A percentile compares a stretch with the other conserved stretches of the same genome.
phyloP scores from a whole-genome alignment of 1,284 basidiomycete species.

The Lentinus polychrous region DNA sequence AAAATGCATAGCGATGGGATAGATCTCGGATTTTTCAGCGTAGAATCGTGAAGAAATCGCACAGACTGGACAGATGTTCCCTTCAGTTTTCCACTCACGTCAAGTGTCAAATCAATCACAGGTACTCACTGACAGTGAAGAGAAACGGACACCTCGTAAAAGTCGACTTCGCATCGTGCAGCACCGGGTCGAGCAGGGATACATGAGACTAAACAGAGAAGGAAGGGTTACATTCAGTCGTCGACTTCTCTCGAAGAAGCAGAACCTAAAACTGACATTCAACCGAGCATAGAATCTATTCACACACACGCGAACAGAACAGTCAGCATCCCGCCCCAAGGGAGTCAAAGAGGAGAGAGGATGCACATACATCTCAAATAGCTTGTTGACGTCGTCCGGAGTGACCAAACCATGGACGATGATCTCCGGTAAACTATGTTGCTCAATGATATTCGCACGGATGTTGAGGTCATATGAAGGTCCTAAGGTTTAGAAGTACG shows the following conservation, averaged over 20 bases:
- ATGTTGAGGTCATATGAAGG: conserved; percentile 63
- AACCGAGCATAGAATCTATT: conserved; percentile 59
- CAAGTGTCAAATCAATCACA: too few relatives aligned
- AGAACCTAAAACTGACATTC: conserved; percentile 44
- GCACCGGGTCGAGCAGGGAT: conserved; percentile 61
- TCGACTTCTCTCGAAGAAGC: background rate
- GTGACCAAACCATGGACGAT: conserved; percentile 75
- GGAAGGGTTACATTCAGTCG: conserved; percentile 1
- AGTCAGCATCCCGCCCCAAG: conserved; percentile 2
- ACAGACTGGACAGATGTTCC: conserved; percentile 43
- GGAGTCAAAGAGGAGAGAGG: background rate
- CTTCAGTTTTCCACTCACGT: background rate
- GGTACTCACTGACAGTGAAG: conserved; percentile 69
- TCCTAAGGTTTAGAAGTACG: too few relatives aligned
- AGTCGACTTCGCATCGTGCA: conserved; percentile 68
- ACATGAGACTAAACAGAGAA: conserved; percentile 56
- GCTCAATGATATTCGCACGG: conserved; percentile 70
- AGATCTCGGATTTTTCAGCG: conserved; percentile 68
- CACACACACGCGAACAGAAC: background rate
- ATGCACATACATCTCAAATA: conserved; percentile 72
- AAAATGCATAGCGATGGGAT: conserved; percentile 83
- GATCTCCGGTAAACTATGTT: conserved; percentile 77
- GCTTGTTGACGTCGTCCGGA: conserved; percentile 72
- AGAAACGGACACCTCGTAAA: conserved; percentile 76
- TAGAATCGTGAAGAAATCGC: conserved; percentile 75